A percentile compares a stretch with the other conserved stretches of the same genome.
phyloP scores from a whole-genome alignment of 192 early-diverging fungal genomes.

The Geosiphon pyriformis region DNA sequence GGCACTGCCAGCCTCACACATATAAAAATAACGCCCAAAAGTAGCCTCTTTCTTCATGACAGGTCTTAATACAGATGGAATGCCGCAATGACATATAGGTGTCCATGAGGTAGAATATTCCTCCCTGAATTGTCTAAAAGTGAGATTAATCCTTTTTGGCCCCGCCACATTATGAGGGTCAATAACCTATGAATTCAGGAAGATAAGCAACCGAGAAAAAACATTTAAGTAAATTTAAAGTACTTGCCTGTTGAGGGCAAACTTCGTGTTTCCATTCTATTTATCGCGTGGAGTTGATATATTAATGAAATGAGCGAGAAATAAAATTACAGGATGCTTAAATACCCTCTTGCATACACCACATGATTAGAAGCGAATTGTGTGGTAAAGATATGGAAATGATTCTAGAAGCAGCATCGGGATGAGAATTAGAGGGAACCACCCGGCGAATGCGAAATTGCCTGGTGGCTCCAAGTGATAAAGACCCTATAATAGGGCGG shows the following conservation, averaged over 20 bases:
- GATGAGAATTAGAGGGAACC: no score
- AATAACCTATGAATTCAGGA: no score
- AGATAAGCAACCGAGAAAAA: no score
- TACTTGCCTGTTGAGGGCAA: conserved; percentile 26
- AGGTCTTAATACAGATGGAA: conserved; percentile 32
- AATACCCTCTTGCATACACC: no score
- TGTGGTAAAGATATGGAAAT: conserved; percentile 38
- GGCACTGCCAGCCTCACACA: conserved; percentile 34
- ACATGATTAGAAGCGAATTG: conserved; percentile 42
- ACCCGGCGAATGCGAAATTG: conserved; percentile 40
- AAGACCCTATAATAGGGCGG: conserved; percentile 35
- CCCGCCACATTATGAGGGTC: conserved; percentile 3
- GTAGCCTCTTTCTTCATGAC: conserved; percentile 37
- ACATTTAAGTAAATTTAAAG: no score
- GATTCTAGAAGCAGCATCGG: conserved; percentile 30
- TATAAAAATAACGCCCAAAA: conserved; percentile 39
- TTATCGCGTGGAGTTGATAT: conserved; percentile 29
- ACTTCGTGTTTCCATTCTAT: conserved; percentile 37
- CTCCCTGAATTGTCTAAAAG: conserved; percentile 31
- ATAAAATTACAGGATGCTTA: no score
- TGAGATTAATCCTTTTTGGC: conserved; percentile 36
- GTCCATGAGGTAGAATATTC: conserved; percentile 34
- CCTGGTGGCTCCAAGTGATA: conserved; percentile 38
- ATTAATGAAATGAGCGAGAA: no score
- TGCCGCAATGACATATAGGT: conserved; percentile 36